phyloP scores from a whole-genome alignment of 2,329 filamentous ascomycete species.

The Grosmannia clavigera region DNA sequence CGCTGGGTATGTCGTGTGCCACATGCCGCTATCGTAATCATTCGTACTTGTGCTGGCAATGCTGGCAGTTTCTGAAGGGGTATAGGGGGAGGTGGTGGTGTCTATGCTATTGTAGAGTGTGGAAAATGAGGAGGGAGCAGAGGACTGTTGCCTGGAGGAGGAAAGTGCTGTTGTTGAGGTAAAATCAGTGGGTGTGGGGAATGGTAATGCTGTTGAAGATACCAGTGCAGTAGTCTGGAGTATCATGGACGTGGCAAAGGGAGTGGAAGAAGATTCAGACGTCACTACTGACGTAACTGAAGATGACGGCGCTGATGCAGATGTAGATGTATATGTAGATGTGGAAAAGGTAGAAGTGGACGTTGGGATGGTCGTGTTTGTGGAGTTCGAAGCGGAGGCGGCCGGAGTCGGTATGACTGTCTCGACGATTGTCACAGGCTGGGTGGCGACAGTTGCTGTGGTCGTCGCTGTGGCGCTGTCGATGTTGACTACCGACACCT shows the following conservation, averaged over 20 bases:
- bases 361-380: background rate
- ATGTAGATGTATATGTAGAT: background rate
- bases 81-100: constrained; percentile 15
- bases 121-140: background rate
- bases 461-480: constrained; percentile 4
- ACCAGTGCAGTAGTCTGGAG: background rate
- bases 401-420: background rate
- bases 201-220: background rate
- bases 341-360: background rate
- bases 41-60: background rate
- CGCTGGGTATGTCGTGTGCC: constrained; percentile 32
- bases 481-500: constrained; percentile 14
- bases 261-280: background rate
- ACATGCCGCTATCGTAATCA: constrained; percentile 14
- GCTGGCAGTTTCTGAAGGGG: background rate
- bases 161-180: background rate
- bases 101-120: background rate
- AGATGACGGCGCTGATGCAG: background rate
- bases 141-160: background rate
- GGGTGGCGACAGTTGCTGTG: constrained; percentile 1
- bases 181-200: background rate
- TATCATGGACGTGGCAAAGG: background rate
- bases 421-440: background rate
- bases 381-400: background rate
- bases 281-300: background rate